Evolutionary conservation across 495 filamentous ascomycete species (phyloP).

Genomic region (Aspergillus hancockii): DNA sequence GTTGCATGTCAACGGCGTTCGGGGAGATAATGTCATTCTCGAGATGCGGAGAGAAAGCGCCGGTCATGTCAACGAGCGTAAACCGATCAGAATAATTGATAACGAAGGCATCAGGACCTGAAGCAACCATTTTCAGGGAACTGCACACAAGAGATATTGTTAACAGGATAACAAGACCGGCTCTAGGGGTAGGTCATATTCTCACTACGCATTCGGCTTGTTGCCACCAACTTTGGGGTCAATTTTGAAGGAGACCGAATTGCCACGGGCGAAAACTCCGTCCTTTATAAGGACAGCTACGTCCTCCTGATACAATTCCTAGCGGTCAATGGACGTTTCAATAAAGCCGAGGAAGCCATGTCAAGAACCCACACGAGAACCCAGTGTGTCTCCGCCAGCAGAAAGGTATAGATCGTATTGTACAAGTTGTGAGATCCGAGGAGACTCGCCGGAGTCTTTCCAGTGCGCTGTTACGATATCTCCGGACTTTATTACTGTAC

Average conservation of each 20-base stretch:
- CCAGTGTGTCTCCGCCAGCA: conserved; percentile 59
- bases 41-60: conserved; percentile 54
- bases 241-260: conserved; percentile 52
- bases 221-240: conserved; percentile 47
- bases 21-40: conserved; percentile 42
- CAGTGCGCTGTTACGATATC: conserved; percentile 56
- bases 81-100: conserved; percentile 67
- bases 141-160: conserved; percentile 33
- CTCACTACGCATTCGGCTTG: conserved; percentile 65
- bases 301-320: conserved; percentile 36
- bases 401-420: conserved; percentile 64
- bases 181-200: background rate
- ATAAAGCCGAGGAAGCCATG: background rate
- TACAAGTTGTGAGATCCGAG: conserved; percentile 50
- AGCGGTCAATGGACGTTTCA: conserved; percentile 8
- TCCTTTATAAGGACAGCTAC: conserved; percentile 40
- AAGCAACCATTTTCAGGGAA: conserved; percentile 65
- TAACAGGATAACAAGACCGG: background rate
- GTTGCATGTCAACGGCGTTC: conserved; percentile 18
- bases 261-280: conserved; percentile 49
- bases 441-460: conserved; percentile 56
- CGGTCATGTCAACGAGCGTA: conserved; percentile 66
- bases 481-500: conserved; percentile 51
- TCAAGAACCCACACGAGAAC: conserved; percentile 41
- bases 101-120: conserved; percentile 51